Percentiles rank a stretch among this genome's conserved stretches.
These are phyloP conservation scores for Populus euphratica DNA, from an alignment of 345 rosid species.

Conservation along the genomic window DNA sequence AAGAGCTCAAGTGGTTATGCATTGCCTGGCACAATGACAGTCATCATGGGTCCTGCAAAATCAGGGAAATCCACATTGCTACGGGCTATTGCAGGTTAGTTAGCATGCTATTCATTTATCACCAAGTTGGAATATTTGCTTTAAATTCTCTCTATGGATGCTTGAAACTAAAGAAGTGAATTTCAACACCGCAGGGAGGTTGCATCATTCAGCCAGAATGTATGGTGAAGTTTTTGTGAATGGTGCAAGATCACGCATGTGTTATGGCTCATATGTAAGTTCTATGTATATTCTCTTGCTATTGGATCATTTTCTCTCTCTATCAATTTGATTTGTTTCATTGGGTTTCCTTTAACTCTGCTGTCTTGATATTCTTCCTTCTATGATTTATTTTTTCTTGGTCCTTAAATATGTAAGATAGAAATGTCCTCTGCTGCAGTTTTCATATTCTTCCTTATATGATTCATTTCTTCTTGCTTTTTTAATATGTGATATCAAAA, in stretches of 20 bases:
- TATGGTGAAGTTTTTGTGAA: slow-evolving; percentile 87
- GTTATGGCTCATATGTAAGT: slow-evolving; percentile 95
- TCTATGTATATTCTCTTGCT: background rate
- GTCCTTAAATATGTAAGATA: background rate
- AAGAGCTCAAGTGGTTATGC: slow-evolving; percentile 97
- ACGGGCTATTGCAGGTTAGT: slow-evolving; percentile 86
- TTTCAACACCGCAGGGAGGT: slow-evolving; percentile 58
- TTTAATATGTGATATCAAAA: background rate
- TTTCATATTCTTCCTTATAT: background rate
- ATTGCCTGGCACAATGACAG: slow-evolving; percentile 94
- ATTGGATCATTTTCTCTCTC: background rate
- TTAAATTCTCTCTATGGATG: background rate
- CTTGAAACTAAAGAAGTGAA: slow-evolving; percentile 11
- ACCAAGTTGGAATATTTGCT: background rate
- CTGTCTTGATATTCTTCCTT: background rate
- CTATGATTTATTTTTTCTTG: background rate
- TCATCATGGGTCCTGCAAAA: slow-evolving; percentile 98
- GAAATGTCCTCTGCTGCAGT: background rate
- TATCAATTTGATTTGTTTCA: background rate
- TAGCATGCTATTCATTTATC: slow-evolving; percentile 8
- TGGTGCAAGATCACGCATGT: slow-evolving; percentile 63
- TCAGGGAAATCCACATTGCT: slow-evolving; percentile 93
- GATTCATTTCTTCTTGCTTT: background rate
- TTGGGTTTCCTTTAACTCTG: background rate
- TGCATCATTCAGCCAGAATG: slow-evolving; percentile 70